These are phyloP conservation scores for Cardamine chenopodiifolia DNA, from an alignment of 345 rosid genomes.

Conservation along the genomic window DNA sequence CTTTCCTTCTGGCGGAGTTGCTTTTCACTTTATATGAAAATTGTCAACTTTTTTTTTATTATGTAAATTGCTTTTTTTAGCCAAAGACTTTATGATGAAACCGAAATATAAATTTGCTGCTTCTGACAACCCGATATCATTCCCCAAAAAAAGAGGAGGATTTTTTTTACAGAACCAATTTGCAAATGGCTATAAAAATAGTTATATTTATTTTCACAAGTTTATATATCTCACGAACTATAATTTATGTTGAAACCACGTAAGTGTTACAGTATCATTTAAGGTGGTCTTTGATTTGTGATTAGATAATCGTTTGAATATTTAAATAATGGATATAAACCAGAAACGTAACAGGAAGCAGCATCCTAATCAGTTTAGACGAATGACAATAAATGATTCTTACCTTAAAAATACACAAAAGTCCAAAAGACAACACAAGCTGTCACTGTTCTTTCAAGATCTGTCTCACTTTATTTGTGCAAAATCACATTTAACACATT, in stretches of 20 bases:
- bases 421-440: constrained; percentile 19
- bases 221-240: background rate
- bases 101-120: constrained; percentile 8
- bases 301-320: background rate
- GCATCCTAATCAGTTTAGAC: background rate
- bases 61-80: background rate
- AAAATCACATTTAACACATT: constrained; percentile 34
- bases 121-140: constrained; percentile 32
- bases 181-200: background rate
- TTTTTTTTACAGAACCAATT: background rate
- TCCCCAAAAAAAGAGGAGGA: constrained; percentile 33
- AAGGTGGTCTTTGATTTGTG: constrained; percentile 4
- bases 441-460: constrained; percentile 35
- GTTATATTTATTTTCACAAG: too few species aligned
- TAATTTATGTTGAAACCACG: background rate
- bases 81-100: background rate
- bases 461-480: constrained; percentile 41
- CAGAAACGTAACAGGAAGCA: background rate
- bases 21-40: constrained; percentile 30
- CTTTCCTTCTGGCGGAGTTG: constrained; percentile 18
- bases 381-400: constrained; percentile 4
- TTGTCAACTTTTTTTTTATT: constrained; percentile 11
- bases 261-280: background rate
- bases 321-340: background rate
- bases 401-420: constrained; percentile 19